Percentiles rank a stretch among this genome's conserved stretches.
Evolutionary conservation across 345 rosid species (phyloP).

Genomic region (Mallotus nudiflorus): DNA sequence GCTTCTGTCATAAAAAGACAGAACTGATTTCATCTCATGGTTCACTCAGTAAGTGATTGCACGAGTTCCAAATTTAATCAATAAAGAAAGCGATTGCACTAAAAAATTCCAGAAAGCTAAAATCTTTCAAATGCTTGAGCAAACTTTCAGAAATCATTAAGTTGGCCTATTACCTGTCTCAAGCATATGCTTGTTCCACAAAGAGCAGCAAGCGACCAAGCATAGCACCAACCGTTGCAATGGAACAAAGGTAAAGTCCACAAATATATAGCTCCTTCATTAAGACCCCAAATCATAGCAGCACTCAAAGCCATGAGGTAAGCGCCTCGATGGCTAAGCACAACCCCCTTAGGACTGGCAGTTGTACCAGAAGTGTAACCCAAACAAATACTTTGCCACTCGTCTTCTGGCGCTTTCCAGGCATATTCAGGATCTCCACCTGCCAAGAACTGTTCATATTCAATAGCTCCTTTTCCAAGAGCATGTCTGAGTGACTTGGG

Average conservation of each 20-base stretch:
- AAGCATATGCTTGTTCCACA: constrained; percentile 84
- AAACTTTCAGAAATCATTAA: not conserved
- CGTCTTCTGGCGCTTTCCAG: constrained; percentile 90
- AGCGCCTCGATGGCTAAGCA: constrained; percentile 85
- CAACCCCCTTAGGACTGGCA: constrained; percentile 88
- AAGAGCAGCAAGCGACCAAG: constrained; percentile 82
- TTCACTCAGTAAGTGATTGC: not conserved
- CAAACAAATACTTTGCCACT: constrained; percentile 93
- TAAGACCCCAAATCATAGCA: constrained; percentile 77
- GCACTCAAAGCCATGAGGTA: constrained; percentile 67
- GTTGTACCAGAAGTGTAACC: constrained; percentile 97
- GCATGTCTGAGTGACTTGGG: constrained; percentile 53
- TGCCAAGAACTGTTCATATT: constrained; percentile 72
- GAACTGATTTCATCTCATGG: not conserved
- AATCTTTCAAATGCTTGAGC: not conserved
- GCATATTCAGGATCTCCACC: constrained; percentile 66
- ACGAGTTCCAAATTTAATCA: not conserved
- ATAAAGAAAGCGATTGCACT: not conserved
- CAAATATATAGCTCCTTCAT: constrained; percentile 74
- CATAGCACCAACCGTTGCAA: constrained; percentile 85
- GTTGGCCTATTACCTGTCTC: constrained; percentile 61
- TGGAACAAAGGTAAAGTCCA: constrained; percentile 99
- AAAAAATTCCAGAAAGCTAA: not conserved
- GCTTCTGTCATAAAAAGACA: too few species aligned
- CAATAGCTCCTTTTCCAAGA: constrained; percentile 63